These are phyloP conservation scores for Marasmius oreades DNA, from an alignment of 1,284 basidiomycete species.

Conservation along the genomic window DNA sequence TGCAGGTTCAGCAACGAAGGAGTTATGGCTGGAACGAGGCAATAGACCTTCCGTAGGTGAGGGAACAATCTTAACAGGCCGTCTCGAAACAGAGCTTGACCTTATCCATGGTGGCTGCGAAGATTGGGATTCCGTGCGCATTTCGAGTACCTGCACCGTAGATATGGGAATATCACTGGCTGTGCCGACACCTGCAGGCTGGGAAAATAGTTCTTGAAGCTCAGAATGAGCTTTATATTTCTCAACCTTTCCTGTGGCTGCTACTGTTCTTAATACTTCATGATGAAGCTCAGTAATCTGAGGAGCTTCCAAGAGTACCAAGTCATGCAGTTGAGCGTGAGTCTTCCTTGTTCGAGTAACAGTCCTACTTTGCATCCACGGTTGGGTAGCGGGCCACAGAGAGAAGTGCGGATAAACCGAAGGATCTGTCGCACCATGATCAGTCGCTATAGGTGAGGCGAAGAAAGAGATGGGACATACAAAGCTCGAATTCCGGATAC, in stretches of 20 bases:
- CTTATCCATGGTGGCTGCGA: background rate
- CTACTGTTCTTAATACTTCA: background rate
- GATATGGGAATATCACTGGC: constrained; percentile 3
- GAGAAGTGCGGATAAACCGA: constrained; percentile 19
- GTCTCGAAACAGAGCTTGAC: constrained; percentile 10
- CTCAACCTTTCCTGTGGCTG: background rate
- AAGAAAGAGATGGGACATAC: background rate
- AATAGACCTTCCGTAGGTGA: constrained; percentile 6
- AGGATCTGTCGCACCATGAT: constrained; percentile 20
- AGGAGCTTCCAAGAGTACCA: background rate
- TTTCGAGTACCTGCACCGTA: background rate
- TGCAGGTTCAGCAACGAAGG: background rate
- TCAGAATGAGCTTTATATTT: background rate
- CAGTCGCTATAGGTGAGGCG: too few relatives aligned
- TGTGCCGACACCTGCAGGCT: background rate
- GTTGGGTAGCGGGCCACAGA: background rate
- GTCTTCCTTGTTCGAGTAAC: constrained; percentile 15
- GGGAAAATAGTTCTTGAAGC: constrained; percentile 6
- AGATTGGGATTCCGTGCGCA: background rate
- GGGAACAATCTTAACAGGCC: constrained; percentile 10
- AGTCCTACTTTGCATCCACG: background rate
- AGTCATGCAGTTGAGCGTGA: constrained; percentile 8
- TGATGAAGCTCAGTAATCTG: background rate
- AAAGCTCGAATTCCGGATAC: background rate
- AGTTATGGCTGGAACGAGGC: constrained; percentile 2